phyloP scores from a whole-genome alignment of 2,329 filamentous ascomycete species.

The Nothomitra cinnamomea region DNA sequence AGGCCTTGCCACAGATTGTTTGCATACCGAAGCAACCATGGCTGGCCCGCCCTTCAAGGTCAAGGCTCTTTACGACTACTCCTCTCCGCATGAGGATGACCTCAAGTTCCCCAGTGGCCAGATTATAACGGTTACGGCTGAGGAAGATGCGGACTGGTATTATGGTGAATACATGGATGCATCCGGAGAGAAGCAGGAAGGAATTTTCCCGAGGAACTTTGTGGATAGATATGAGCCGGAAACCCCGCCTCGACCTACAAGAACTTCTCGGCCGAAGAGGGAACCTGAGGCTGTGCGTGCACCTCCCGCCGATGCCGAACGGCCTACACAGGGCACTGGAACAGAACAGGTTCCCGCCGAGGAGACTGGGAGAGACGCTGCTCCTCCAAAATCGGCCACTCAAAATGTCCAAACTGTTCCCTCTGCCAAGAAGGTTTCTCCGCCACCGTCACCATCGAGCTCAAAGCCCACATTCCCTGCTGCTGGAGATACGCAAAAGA shows the following conservation, averaged over 20 bases:
- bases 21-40: slow-evolving; percentile 34
- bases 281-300: slow-evolving; percentile 23
- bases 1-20: neutral
- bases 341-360: neutral
- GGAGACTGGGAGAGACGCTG: neutral
- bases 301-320: slow-evolving; percentile 14
- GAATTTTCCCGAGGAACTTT: slow-evolving; percentile 92
- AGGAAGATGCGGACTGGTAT: slow-evolving; percentile 91
- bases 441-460: neutral
- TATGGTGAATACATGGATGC: slow-evolving; percentile 72
- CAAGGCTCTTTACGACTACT: slow-evolving; percentile 90
- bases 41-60: slow-evolving; percentile 67
- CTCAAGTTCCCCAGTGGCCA: slow-evolving; percentile 72
- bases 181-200: slow-evolving; percentile 56
- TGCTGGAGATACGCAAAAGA: neutral
- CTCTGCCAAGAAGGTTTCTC: neutral
- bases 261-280: slow-evolving; percentile 51
- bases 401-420: neutral
- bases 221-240: slow-evolving; percentile 91
- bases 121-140: slow-evolving; percentile 82
- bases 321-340: slow-evolving; percentile 3
- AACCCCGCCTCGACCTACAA: slow-evolving; percentile 68
- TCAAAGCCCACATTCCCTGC: neutral
- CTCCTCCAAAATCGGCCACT: neutral
- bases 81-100: slow-evolving; percentile 85